phyloP scores from a whole-genome alignment of 331 rosid genomes.

The Pyracantha coccinea region DNA sequence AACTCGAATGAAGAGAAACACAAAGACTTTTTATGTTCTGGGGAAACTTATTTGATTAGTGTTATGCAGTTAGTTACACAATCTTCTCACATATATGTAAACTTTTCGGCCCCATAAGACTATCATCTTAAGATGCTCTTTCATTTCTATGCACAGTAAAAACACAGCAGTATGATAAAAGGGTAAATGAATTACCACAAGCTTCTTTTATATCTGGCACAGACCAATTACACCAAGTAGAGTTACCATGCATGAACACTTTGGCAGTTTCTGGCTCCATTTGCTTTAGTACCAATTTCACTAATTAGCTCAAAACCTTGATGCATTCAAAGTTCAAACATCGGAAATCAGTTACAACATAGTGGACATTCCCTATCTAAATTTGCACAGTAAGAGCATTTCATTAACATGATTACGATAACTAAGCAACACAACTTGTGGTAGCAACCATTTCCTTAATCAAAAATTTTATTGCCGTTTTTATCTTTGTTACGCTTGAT shows the following conservation, averaged over 20 bases:
- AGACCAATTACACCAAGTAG: neutral
- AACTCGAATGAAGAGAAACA: constrained; percentile 55
- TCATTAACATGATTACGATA: neutral
- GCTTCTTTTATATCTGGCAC: neutral
- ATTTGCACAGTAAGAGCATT: neutral
- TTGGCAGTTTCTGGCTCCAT: neutral
- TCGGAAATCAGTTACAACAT: neutral
- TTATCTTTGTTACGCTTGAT: constrained; percentile 4
- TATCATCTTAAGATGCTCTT: neutral
- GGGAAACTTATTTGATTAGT: neutral
- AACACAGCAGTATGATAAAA: neutral
- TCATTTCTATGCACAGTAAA: neutral
- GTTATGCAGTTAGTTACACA: neutral
- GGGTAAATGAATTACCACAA: neutral
- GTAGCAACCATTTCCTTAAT: constrained; percentile 5
- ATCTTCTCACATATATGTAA: neutral
- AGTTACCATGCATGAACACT: neutral
- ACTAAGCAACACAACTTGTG: constrained; percentile 7
- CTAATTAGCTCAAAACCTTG: neutral
- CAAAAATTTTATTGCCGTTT: constrained; percentile 16
- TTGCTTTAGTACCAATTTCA: neutral
- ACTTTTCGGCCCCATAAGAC: neutral
- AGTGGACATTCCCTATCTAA: neutral
- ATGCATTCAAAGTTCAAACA: neutral
- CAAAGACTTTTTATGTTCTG: neutral